Evolutionary conservation across 805 yeast species (phyloP).

Genomic region (Lipomyces kockii): DNA sequence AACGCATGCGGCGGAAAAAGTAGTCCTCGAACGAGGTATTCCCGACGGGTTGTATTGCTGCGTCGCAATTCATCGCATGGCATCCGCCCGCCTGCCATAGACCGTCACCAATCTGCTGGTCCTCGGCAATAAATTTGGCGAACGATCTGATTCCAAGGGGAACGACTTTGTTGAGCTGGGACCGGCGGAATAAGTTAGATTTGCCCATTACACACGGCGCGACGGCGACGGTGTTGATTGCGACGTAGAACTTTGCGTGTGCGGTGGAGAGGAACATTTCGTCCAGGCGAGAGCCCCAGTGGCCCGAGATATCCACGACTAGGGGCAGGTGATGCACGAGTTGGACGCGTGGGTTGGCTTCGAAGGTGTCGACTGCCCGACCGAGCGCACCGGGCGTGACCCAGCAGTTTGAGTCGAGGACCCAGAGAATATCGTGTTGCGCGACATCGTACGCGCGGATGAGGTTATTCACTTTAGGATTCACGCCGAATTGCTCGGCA

Average conservation of each 20-base stretch:
- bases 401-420: conserved; percentile 85
- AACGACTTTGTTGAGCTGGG: conserved; percentile 53
- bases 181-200: conserved; percentile 73
- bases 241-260: conserved; percentile 82
- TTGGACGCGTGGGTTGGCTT: conserved; percentile 50
- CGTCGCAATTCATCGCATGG: conserved; percentile 79
- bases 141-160: conserved; percentile 65
- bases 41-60: conserved; percentile 73
- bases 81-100: conserved; percentile 71
- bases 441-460: conserved; percentile 79
- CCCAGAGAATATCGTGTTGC: conserved; percentile 76
- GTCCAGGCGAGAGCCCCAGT: conserved; percentile 70
- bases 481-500: conserved; percentile 65
- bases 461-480: conserved; percentile 85
- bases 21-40: conserved; percentile 57
- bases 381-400: conserved; percentile 65
- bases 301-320: conserved; percentile 48
- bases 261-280: conserved; percentile 84
- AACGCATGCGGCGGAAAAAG: conserved; percentile 70
- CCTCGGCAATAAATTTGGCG: conserved; percentile 86
- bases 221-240: conserved; percentile 70
- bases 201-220: conserved; percentile 95
- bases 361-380: conserved; percentile 61
- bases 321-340: conserved; percentile 84
- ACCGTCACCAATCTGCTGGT: conserved; percentile 88